Evolutionary conservation across 495 filamentous ascomycete genomes (phyloP).

Genomic region (Bathelium albidoporum): DNA sequence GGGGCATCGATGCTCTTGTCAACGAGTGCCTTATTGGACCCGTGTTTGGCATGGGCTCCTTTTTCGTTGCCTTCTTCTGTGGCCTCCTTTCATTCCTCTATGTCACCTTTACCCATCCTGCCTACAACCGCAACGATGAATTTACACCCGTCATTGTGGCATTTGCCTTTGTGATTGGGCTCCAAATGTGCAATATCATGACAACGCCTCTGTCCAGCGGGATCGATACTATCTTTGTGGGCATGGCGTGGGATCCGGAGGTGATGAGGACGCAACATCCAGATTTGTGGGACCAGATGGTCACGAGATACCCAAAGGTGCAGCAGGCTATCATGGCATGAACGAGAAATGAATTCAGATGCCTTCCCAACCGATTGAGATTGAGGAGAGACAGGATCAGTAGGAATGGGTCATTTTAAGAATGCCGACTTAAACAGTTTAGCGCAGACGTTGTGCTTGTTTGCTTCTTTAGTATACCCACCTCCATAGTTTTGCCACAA

Average conservation of each 20-base stretch:
- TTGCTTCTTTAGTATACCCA: neutral
- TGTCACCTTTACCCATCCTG: slow-evolving; percentile 64
- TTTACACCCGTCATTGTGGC: slow-evolving; percentile 74
- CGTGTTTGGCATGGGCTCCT: slow-evolving; percentile 77
- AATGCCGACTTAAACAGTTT: neutral
- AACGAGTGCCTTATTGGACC: slow-evolving; percentile 87
- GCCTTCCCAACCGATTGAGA: too few species aligned
- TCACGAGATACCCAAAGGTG: slow-evolving; percentile 72
- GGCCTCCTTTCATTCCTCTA: slow-evolving; percentile 77
- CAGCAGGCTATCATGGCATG: slow-evolving; percentile 59
- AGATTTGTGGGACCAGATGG: slow-evolving; percentile 65
- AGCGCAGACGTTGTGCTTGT: neutral
- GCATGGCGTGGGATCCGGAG: slow-evolving; percentile 80
- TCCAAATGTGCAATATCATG: slow-evolving; percentile 83
- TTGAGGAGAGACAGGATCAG: neutral
- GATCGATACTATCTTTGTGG: slow-evolving; percentile 76
- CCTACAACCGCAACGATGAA: slow-evolving; percentile 59
- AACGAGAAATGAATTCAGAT: slow-evolving; percentile 5
- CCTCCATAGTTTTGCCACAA: neutral
- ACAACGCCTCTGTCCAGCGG: slow-evolving; percentile 55
- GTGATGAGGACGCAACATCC: slow-evolving; percentile 73
- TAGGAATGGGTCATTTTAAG: neutral
- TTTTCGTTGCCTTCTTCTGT: slow-evolving; percentile 73
- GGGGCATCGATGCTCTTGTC: slow-evolving; percentile 79
- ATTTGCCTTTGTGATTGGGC: slow-evolving; percentile 70